phyloP scores from a whole-genome alignment of 164 flowering plant species.

The Platanus orientalis region DNA sequence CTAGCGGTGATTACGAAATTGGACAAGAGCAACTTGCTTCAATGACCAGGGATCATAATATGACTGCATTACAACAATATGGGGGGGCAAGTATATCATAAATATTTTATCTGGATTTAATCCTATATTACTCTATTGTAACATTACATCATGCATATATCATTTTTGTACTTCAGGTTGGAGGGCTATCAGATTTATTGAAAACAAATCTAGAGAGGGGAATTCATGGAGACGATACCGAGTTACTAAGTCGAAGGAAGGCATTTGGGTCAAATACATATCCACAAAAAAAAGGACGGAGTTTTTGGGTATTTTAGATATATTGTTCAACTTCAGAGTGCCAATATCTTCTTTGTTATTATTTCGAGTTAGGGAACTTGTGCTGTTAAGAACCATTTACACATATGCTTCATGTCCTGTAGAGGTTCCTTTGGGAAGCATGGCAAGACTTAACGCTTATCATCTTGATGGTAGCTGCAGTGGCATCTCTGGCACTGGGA shows the following conservation, averaged over 20 bases:
- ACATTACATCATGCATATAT: neutral
- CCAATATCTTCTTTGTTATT: neutral
- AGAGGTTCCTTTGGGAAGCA: conserved; percentile 96
- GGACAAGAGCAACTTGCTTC: conserved; percentile 55
- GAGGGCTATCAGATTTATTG: conserved; percentile 53
- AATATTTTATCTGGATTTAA: conserved; percentile 5
- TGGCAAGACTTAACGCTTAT: conserved; percentile 91
- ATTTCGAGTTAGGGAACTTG: neutral
- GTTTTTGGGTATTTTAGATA: conserved; percentile 56
- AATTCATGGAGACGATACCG: conserved; percentile 64
- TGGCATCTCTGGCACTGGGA: conserved; percentile 79
- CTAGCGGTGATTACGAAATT: conserved; percentile 52
- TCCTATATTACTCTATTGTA: neutral
- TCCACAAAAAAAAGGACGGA: conserved; percentile 82
- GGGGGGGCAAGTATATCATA: conserved; percentile 63
- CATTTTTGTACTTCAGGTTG: conserved; percentile 38
- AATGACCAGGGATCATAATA: conserved; percentile 61
- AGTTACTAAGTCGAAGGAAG: conserved; percentile 48
- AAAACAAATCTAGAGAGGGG: conserved; percentile 77
- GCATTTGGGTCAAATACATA: conserved; percentile 88
- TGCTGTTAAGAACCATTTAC: neutral
- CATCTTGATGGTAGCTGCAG: conserved; percentile 93
- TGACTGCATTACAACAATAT: conserved; percentile 42
- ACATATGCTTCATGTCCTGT: neutral
- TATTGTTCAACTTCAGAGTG: neutral